phyloP scores from a whole-genome alignment of 192 early-diverging fungal genomes.

The Physocladia obscura region DNA sequence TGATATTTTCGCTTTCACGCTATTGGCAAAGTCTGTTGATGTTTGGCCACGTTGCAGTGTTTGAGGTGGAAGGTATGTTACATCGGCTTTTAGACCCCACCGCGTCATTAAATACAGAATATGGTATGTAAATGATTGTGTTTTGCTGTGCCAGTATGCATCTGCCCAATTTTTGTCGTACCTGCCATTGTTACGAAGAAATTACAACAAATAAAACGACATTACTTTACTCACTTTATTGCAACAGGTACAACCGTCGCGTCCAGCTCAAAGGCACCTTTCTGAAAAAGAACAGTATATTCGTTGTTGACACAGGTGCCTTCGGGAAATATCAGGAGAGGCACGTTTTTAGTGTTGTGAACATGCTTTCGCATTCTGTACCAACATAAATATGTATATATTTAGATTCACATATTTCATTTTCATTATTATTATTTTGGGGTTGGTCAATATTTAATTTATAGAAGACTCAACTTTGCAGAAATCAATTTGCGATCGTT shows the following conservation, averaged over 20 bases:
- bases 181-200: slow-evolving; percentile 15
- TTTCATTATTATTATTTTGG: neutral
- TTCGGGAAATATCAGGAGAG: slow-evolving; percentile 59
- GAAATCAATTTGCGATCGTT: slow-evolving; percentile 46
- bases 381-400: neutral
- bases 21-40: slow-evolving; percentile 52
- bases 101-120: slow-evolving; percentile 61
- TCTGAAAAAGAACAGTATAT: slow-evolving; percentile 60
- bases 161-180: slow-evolving; percentile 57
- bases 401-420: neutral
- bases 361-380: slow-evolving; percentile 51
- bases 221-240: slow-evolving; percentile 47
- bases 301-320: slow-evolving; percentile 62
- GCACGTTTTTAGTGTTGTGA: slow-evolving; percentile 34
- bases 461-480: slow-evolving; percentile 36
- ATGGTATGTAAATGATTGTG: slow-evolving; percentile 52
- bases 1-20: slow-evolving; percentile 57
- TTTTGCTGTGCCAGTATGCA: slow-evolving; percentile 57
- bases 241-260: slow-evolving; percentile 51
- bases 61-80: slow-evolving; percentile 51
- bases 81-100: slow-evolving; percentile 56
- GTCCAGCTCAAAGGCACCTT: slow-evolving; percentile 60
- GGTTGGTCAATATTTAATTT: neutral
- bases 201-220: neutral
- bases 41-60: slow-evolving; percentile 36